These are phyloP conservation scores for Lolium perenne DNA, from an alignment of 176 grass and related monocot genomes.

Conservation along the genomic window DNA sequence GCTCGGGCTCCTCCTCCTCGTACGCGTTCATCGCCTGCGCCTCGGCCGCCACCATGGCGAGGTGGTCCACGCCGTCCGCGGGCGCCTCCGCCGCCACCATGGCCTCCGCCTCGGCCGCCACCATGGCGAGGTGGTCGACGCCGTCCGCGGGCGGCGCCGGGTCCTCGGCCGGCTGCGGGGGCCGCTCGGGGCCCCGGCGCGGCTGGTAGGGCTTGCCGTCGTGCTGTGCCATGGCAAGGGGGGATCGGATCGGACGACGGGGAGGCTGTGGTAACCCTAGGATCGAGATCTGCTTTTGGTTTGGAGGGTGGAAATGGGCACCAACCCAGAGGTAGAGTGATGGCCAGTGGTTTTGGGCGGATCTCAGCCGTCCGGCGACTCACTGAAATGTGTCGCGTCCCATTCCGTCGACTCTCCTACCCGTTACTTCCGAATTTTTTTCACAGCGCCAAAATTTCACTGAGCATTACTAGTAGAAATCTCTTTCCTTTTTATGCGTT, in stretches of 20 bases:
- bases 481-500: too few species aligned
- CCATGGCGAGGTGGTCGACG: constrained; percentile 51
- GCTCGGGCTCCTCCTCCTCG: constrained; percentile 30
- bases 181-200: constrained; percentile 62
- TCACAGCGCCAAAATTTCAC: too few species aligned
- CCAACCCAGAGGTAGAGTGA: background rate
- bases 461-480: too few species aligned
- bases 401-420: too few species aligned
- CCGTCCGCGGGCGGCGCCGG: constrained; percentile 15
- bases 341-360: background rate
- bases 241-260: constrained; percentile 59
- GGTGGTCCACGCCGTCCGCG: constrained; percentile 3
- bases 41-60: constrained; percentile 52
- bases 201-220: constrained; percentile 86
- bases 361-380: constrained; percentile 41
- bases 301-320: constrained; percentile 51
- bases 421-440: background rate
- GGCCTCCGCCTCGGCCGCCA: constrained; percentile 68
- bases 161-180: constrained; percentile 38
- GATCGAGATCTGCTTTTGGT: constrained; percentile 68
- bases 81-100: constrained; percentile 17
- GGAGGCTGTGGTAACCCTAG: constrained; percentile 54
- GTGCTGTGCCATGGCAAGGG: constrained; percentile 63
- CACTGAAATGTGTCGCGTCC: background rate
- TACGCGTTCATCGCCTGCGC: constrained; percentile 50